Percentiles rank a stretch among this genome's conserved stretches.
Conservation (phyloP, 768 basidiomycete genomes). For the Clitopilus passeckerianus region DNA sequence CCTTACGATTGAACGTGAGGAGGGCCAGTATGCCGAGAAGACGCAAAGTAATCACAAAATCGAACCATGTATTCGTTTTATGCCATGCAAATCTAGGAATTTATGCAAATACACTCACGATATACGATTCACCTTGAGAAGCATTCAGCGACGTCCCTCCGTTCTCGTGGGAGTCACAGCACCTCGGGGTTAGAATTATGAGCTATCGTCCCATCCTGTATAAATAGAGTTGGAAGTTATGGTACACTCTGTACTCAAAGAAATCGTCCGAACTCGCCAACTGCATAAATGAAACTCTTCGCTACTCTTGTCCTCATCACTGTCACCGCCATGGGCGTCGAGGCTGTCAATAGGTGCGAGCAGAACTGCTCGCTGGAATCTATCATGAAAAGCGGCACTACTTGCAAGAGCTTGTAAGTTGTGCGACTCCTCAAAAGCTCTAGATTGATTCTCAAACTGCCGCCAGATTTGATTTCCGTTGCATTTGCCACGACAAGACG, state of each 20-base stretch:
- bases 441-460: neutral
- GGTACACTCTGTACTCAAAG: neutral
- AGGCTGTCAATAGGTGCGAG: neutral
- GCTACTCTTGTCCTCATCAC: neutral
- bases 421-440: neutral
- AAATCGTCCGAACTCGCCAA: neutral
- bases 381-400: neutral
- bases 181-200: no score
- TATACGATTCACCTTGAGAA: neutral
- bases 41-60: neutral
- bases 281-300: neutral
- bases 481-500: neutral
- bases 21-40: neutral
- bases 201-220: no score
- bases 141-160: no score
- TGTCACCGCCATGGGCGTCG: neutral
- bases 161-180: neutral
- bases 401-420: neutral
- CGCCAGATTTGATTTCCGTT: neutral
- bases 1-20: neutral
- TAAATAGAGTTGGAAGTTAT: neutral
- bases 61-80: neutral
- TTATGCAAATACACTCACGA: neutral
- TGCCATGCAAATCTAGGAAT: neutral
- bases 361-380: neutral